phyloP scores from a whole-genome alignment of 2,329 filamentous ascomycete species.

The Aaosphaeria arxii region DNA sequence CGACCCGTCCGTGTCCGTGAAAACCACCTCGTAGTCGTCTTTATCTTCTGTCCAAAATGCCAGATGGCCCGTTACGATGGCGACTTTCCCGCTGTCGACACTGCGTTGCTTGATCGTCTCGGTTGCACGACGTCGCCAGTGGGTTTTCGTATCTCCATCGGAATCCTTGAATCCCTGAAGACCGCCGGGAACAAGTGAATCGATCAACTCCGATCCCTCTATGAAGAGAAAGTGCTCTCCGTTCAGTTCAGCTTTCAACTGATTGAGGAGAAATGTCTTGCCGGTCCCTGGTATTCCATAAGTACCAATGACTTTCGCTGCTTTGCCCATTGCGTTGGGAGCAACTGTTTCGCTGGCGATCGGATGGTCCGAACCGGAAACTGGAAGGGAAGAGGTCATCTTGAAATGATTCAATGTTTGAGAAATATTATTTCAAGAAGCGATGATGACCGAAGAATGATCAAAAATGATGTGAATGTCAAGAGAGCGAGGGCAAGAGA shows the following conservation, averaged over 20 bases:
- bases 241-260: slow-evolving; percentile 38
- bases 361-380: too few relatives aligned
- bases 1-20: slow-evolving; percentile 45
- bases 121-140: slow-evolving; percentile 48
- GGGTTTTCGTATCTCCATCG: slow-evolving; percentile 32
- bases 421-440: too few relatives aligned
- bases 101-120: slow-evolving; percentile 41
- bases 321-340: neutral
- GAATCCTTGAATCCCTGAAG: slow-evolving; percentile 48
- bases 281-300: slow-evolving; percentile 57
- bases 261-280: slow-evolving; percentile 47
- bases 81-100: slow-evolving; percentile 29
- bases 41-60: slow-evolving; percentile 50
- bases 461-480: too few relatives aligned
- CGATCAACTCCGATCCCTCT: slow-evolving; percentile 53
- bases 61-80: slow-evolving; percentile 55
- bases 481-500: too few relatives aligned
- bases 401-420: too few relatives aligned
- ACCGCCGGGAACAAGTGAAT: slow-evolving; percentile 43
- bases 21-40: slow-evolving; percentile 24
- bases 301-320: slow-evolving; percentile 45
- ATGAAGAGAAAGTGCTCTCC: slow-evolving; percentile 43
- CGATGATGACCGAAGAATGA: too few relatives aligned
- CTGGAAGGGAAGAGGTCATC: too few relatives aligned
- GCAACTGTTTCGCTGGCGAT: too few relatives aligned